Percentiles rank a stretch among this genome's conserved stretches.
Evolutionary conservation across 2,329 filamentous ascomycete genomes (phyloP).

Genomic region (Claviceps monticola): DNA sequence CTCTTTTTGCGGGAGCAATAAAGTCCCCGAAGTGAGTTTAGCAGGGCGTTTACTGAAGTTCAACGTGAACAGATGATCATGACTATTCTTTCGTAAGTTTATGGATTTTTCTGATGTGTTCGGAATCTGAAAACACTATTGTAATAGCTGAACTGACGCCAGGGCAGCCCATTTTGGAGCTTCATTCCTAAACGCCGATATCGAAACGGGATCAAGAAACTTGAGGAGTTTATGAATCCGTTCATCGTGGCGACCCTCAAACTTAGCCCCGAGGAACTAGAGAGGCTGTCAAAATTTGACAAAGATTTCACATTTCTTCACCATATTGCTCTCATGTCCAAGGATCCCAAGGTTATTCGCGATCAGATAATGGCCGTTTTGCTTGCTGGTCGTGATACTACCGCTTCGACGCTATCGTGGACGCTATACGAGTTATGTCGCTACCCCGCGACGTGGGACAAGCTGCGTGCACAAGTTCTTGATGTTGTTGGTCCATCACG

Average conservation of each 20-base stretch:
- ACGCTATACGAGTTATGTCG: slow-evolving; percentile 67
- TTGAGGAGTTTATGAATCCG: slow-evolving; percentile 63
- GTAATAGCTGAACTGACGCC: not conserved
- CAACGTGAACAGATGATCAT: slow-evolving; percentile 48
- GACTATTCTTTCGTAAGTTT: slow-evolving; percentile 9
- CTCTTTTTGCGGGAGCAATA: not conserved
- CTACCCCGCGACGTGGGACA: slow-evolving; percentile 53
- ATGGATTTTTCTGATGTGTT: not conserved
- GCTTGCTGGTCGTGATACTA: slow-evolving; percentile 78
- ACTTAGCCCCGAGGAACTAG: slow-evolving; percentile 55
- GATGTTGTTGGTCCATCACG: slow-evolving; percentile 47
- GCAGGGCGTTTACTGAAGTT: slow-evolving; percentile 68
- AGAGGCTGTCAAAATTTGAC: slow-evolving; percentile 55
- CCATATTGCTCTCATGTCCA: slow-evolving; percentile 68
- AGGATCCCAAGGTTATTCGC: slow-evolving; percentile 56
- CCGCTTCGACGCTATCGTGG: slow-evolving; percentile 70
- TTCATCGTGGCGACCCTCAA: slow-evolving; percentile 64
- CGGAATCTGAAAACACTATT: not conserved
- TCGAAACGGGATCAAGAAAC: slow-evolving; percentile 46
- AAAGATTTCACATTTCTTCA: slow-evolving; percentile 74
- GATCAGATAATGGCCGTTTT: slow-evolving; percentile 77
- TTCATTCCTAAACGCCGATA: slow-evolving; percentile 54
- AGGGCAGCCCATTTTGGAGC: slow-evolving; percentile 43
- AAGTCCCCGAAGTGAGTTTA: slow-evolving; percentile 48
- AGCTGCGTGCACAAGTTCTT: slow-evolving; percentile 60